Percentiles rank a stretch among this genome's conserved stretches.
Evolutionary conservation across 768 basidiomycete species (phyloP).

Genomic region (Trametes maxima): DNA sequence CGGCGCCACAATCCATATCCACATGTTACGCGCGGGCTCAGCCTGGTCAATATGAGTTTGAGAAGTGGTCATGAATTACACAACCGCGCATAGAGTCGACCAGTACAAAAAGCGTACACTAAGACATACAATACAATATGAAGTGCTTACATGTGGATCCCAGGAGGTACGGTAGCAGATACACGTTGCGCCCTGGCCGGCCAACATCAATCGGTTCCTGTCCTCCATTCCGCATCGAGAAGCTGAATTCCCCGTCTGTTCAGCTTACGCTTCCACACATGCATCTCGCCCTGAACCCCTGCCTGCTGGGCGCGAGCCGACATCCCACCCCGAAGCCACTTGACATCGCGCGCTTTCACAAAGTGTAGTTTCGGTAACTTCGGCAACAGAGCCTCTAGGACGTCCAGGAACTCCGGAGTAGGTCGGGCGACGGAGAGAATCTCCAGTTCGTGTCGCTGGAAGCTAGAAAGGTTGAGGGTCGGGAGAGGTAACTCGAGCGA

Average conservation of each 20-base stretch:
- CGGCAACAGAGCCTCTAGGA: conserved; percentile 58
- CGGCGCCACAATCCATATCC: no score
- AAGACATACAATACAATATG: no score
- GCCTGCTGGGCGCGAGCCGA: conserved; percentile 65
- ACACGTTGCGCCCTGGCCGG: no score
- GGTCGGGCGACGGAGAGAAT: conserved; percentile 81
- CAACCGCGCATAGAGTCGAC: no score
- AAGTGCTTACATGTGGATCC: not conserved
- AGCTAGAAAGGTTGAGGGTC: conserved; percentile 38
- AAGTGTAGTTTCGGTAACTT: conserved; percentile 56
- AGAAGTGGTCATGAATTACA: no score
- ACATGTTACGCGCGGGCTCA: no score
- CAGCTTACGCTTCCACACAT: conserved; percentile 69
- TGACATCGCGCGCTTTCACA: conserved; percentile 66
- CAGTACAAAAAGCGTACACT: no score
- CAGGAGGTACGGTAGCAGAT: not conserved
- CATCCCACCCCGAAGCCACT: conserved; percentile 73
- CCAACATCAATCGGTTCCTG: conserved; percentile 13
- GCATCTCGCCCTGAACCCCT: conserved; percentile 82
- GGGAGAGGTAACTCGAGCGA: conserved; percentile 76
- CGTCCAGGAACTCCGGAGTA: conserved; percentile 54
- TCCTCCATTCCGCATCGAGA: conserved; percentile 75
- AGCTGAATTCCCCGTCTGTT: conserved; percentile 58
- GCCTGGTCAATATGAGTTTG: no score
- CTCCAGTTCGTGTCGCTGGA: conserved; percentile 46